phyloP scores from a whole-genome alignment of 192 early-diverging fungal species.

The Backusella tuberculispora region DNA sequence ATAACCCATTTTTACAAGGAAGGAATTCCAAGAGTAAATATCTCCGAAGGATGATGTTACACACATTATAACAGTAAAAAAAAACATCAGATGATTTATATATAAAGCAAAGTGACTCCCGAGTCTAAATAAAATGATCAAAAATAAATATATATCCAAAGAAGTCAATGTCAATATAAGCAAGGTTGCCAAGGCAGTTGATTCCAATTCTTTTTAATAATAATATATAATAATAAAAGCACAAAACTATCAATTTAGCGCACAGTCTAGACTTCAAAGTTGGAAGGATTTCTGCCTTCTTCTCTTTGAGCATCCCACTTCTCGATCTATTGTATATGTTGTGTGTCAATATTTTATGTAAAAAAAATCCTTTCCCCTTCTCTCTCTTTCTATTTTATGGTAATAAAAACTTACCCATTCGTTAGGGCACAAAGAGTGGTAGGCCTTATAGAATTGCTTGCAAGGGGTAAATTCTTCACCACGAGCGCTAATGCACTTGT shows the following conservation, averaged over 20 bases:
- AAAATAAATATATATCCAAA: neutral
- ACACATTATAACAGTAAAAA: neutral
- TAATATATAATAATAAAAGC: neutral
- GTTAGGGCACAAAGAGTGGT: conserved; percentile 86
- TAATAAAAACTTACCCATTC: conserved; percentile 79
- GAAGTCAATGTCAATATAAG: neutral
- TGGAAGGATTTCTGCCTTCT: conserved; percentile 50
- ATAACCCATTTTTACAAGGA: no score
- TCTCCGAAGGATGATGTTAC: neutral
- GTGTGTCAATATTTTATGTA: neutral
- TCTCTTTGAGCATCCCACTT: conserved; percentile 54
- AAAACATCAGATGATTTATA: conserved; percentile 9
- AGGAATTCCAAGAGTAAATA: neutral
- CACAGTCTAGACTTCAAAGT: conserved; percentile 44
- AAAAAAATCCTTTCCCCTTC: neutral
- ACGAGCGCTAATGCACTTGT: conserved; percentile 88
- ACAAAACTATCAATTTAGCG: neutral
- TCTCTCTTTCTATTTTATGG: neutral
- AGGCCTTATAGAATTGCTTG: conserved; percentile 86
- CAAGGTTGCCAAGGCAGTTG: neutral
- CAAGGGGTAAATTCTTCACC: conserved; percentile 96
- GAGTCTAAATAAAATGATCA: no score
- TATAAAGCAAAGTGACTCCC: neutral
- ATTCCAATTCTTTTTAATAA: conserved; percentile 10
- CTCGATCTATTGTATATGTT: conserved; percentile 40